Conservation (phyloP, 768 basidiomycete species). For the Clavulina sp. region DNA sequence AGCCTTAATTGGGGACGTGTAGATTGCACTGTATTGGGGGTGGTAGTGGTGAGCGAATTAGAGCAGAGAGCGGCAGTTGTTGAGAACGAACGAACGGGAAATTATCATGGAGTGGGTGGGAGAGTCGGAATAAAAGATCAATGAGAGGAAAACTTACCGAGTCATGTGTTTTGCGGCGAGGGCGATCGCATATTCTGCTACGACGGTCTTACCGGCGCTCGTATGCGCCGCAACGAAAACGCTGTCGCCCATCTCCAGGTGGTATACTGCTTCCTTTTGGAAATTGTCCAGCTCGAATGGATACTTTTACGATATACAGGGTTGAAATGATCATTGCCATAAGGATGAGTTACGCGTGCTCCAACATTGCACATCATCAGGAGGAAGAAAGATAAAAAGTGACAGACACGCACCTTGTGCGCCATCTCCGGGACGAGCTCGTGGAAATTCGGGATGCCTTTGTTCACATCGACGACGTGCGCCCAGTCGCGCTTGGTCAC, state of each 20-base stretch:
- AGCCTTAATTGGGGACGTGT: constrained; percentile 97
- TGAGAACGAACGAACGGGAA: not conserved
- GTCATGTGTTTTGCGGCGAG: constrained; percentile 98
- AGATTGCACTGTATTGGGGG: constrained; percentile 66
- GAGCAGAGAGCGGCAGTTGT: not conserved
- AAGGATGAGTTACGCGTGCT: no score
- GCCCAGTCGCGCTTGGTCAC: constrained; percentile 99
- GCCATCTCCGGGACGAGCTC: constrained; percentile 96
- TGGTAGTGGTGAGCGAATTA: no score
- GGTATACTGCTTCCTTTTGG: constrained; percentile 97
- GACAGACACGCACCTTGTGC: constrained; percentile 41
- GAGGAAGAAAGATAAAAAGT: not conserved
- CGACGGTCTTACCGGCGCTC: constrained; percentile 98
- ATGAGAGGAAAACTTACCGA: constrained; percentile 39
- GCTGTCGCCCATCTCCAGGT: constrained; percentile 90
- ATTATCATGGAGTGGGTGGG: not conserved
- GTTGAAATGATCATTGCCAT: not conserved
- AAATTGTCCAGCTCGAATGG: constrained; percentile 98
- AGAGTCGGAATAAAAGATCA: not conserved
- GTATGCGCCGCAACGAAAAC: constrained; percentile 99
- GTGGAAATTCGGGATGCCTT: constrained; percentile 71
- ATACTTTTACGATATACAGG: constrained; percentile 35
- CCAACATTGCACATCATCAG: no score
- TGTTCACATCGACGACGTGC: constrained; percentile 87
- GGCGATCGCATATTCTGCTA: constrained; percentile 96